Evolutionary conservation across 2,329 filamentous ascomycete species (phyloP), one percentile per base, ranked within the genome.

Genomic region (Calonectria montana): DNA sequence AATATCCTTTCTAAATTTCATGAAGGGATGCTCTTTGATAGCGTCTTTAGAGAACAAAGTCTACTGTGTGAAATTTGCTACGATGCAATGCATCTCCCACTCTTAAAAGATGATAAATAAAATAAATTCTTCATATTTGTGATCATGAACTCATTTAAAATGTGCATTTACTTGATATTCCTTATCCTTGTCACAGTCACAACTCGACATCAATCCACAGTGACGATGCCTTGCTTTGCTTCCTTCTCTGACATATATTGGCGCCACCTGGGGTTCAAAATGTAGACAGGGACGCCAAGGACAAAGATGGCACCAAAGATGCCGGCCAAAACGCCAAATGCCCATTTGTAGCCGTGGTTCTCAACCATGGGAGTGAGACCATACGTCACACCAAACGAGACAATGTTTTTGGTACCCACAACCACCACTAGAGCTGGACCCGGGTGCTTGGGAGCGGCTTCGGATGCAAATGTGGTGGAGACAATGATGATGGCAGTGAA

Each of bases 211-310:
- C 31, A 41, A 62, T 45, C 57, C 39, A 21, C 39, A 25, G 9
- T 45, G 9, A 23, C 15, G 13, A 31, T n/a, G 13, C 39, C n/a
- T 6, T 45, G n/a, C 57, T 13, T 43, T 43, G 57, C 68, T 16
- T 74, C 73, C 23, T 35, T 74, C 16, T 63, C 21, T 13, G 72
- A 69, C 43, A 67, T 59, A 3, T 73, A 74, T 2, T 62, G 69
- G 10, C 73, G 61, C 72, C 69, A 74, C 57, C 48, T 73, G 10
- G 73, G 73, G 27, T 75, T 75, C 37, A 67, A 64, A 1, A 73
- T 45, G 43, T 72, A 75, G 7, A 75, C 73, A 25, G 74, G 74
- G 55, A 75, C 72, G 1, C 73, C 74, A 6, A 75, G 39, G 13
- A 71, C 8, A 12, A 75, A 75, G n/a, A 75, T 75, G 13, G 35